phyloP scores from a whole-genome alignment of 75 land plant species.

The Picea sitchensis region DNA sequence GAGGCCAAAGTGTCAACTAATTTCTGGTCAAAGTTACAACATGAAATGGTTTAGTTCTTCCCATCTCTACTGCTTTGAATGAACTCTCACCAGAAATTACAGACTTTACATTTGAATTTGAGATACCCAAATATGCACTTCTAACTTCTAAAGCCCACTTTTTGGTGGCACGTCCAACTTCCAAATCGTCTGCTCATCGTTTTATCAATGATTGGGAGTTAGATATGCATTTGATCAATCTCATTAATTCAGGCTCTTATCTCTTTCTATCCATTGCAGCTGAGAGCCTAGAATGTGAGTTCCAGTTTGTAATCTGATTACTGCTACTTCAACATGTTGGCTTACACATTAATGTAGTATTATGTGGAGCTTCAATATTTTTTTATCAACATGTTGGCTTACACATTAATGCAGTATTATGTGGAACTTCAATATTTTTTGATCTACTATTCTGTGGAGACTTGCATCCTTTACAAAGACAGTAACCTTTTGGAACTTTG shows the following conservation, averaged over 20 bases:
- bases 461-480: conserved; percentile 71
- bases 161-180: conserved; percentile 26
- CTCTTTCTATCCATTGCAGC: conserved; percentile 6
- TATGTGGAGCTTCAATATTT: conserved; percentile 19
- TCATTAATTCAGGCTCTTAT: conserved; percentile 8
- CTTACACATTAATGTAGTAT: conserved; percentile 7
- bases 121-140: conserved; percentile 11
- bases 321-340: conserved; percentile 9
- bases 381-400: conserved; percentile 5
- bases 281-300: conserved; percentile 5
- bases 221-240: conserved; percentile 17
- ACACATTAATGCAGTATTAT: background rate
- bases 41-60: background rate
- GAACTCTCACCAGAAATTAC: conserved; percentile 50
- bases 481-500: conserved; percentile 59
- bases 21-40: no score
- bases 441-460: conserved; percentile 26
- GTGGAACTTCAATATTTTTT: conserved; percentile 23
- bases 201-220: conserved; percentile 20
- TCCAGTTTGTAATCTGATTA: conserved; percentile 8
- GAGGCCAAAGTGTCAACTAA: no score
- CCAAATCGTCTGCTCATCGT: conserved; percentile 28
- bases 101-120: conserved; percentile 22
- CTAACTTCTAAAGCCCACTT: conserved; percentile 29
- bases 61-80: conserved; percentile 41